Conservation (phyloP, 2,329 filamentous ascomycete genomes). For the Neocucurbitaria cava region DNA sequence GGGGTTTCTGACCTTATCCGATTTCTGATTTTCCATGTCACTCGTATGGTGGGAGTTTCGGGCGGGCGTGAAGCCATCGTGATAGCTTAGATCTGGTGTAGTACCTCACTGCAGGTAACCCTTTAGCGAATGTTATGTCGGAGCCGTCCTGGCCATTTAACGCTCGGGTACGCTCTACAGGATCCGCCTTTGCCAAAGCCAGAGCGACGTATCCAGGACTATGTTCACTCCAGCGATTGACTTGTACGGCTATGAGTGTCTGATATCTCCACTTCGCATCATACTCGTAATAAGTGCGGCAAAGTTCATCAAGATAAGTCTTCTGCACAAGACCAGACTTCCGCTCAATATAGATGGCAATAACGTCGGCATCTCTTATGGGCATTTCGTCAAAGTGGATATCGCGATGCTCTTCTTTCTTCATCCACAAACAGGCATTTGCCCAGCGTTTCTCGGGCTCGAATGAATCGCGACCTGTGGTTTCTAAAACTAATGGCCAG, state of each 20-base stretch:
- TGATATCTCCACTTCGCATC: neutral
- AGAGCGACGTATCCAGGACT: too few relatives aligned
- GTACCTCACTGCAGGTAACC: neutral
- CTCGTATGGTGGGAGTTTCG: neutral
- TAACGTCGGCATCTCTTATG: neutral
- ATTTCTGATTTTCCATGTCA: neutral
- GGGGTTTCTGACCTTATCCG: too few relatives aligned
- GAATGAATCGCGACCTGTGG: slow-evolving; percentile 1
- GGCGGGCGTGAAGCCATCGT: neutral
- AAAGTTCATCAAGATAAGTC: neutral
- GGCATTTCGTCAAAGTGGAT: neutral
- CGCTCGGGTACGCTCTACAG: too few relatives aligned
- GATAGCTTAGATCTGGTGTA: neutral
- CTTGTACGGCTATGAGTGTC: neutral
- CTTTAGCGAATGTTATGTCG: too few relatives aligned
- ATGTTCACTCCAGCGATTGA: too few relatives aligned
- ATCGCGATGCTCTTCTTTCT: neutral
- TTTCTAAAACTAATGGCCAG: neutral
- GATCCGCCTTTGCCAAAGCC: too few relatives aligned
- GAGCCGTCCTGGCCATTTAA: too few relatives aligned
- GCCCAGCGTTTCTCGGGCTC: slow-evolving; percentile 1
- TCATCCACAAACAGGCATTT: slow-evolving; percentile 3
- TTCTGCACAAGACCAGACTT: neutral
- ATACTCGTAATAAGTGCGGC: neutral
- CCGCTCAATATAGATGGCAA: neutral